Percentiles rank a stretch among this genome's conserved stretches.
Conservation (phyloP, 495 filamentous ascomycete species). For the Hapsidospora chrysogenum region DNA sequence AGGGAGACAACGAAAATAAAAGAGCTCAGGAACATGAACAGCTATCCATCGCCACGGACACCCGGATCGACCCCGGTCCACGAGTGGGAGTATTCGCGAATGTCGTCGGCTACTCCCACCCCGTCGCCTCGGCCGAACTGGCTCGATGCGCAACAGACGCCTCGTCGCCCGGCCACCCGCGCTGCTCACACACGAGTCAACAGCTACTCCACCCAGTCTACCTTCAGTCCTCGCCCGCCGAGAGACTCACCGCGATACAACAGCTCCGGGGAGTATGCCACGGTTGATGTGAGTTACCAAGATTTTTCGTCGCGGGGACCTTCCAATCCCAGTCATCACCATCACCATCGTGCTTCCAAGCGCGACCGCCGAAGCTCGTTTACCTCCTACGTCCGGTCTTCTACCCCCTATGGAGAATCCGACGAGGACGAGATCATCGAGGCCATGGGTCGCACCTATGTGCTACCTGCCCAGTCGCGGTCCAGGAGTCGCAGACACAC, state of each 20-base stretch:
- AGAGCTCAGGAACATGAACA: conserved; percentile 25
- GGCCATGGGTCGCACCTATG: conserved; percentile 27
- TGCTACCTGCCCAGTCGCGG: conserved; percentile 27
- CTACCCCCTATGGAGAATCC: conserved; percentile 35
- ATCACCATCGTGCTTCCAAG: conserved; percentile 16
- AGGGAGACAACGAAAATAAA: too few species aligned
- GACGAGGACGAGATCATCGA: conserved; percentile 44
- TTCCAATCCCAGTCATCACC: conserved; percentile 27
- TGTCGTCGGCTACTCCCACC: conserved; percentile 29
- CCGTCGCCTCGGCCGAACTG: conserved; percentile 23
- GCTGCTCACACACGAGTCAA: conserved; percentile 2
- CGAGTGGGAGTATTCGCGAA: conserved; percentile 8
- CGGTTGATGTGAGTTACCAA: conserved; percentile 36
- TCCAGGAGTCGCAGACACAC: conserved; percentile 12
- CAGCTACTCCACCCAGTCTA: conserved; percentile 3
- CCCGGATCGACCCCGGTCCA: conserved; percentile 22
- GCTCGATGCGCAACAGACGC: conserved; percentile 11
- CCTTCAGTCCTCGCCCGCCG: conserved; percentile 17
- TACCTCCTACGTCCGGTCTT: conserved; percentile 36
- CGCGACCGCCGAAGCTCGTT: conserved; percentile 32
- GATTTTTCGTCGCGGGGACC: conserved; percentile 23
- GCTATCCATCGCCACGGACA: conserved; percentile 9
- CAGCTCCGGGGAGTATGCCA: conserved; percentile 38
- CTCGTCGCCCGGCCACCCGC: conserved; percentile 29
- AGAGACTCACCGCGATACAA: conserved; percentile 32